Conservation (phyloP, 352 stramenopile genomes). For the Pythium utonaiense region DNA sequence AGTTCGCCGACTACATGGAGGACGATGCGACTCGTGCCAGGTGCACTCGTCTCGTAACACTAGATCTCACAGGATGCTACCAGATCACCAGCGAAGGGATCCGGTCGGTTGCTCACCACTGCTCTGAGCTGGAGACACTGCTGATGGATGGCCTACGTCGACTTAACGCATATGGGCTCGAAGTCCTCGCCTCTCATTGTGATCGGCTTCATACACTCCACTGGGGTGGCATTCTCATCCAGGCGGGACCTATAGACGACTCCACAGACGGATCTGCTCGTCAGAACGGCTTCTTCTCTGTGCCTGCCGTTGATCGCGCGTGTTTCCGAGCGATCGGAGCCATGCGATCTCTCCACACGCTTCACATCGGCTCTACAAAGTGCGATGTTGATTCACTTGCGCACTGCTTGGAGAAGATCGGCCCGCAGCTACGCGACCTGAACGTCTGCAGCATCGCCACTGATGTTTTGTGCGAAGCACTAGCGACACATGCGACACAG, state of each 20-base stretch:
- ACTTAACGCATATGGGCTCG: conserved; percentile 29
- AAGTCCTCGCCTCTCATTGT: conserved; percentile 34
- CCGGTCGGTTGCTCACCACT: conserved; percentile 32
- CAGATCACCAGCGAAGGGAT: conserved; percentile 53
- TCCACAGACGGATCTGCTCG: neutral
- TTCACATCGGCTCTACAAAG: conserved; percentile 55
- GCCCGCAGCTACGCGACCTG: conserved; percentile 39
- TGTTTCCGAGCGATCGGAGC: conserved; percentile 28
- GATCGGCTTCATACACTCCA: conserved; percentile 33
- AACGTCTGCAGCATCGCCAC: conserved; percentile 60
- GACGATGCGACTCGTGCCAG: conserved; percentile 22
- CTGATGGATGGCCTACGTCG: conserved; percentile 59
- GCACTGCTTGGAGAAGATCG: conserved; percentile 13
- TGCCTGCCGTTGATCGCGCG: conserved; percentile 37
- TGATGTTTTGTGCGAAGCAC: conserved; percentile 45
- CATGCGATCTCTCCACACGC: conserved; percentile 28
- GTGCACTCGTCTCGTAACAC: conserved; percentile 36
- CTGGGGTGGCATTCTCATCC: conserved; percentile 65
- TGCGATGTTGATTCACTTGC: conserved; percentile 51
- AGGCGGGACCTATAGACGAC: conserved; percentile 14
- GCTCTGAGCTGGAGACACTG: conserved; percentile 37
- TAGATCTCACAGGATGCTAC: conserved; percentile 71
- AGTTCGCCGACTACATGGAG: conserved; percentile 27
- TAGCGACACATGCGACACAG: conserved; percentile 31
- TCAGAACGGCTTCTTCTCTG: conserved; percentile 55